phyloP scores from a whole-genome alignment of 2,329 filamentous ascomycete genomes.

The Podosphaera fusca region DNA sequence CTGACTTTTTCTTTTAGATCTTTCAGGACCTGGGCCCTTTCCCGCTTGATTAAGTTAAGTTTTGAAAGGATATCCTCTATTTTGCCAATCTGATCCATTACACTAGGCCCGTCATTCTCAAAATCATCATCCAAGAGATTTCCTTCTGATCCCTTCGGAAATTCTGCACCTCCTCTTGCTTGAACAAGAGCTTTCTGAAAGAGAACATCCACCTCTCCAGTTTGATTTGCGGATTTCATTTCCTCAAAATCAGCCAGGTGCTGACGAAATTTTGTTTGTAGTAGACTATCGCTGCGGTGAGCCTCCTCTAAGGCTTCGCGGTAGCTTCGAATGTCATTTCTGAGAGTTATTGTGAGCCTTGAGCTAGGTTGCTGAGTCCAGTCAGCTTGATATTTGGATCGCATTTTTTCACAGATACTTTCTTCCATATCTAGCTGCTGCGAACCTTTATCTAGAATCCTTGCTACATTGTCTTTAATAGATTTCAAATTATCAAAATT shows the following conservation, averaged over 20 bases:
- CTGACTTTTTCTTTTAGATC: slow-evolving; percentile 91
- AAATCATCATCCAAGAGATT: slow-evolving; percentile 86
- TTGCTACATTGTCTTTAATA: slow-evolving; percentile 54
- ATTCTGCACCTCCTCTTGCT: slow-evolving; percentile 33
- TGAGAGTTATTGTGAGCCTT: slow-evolving; percentile 64
- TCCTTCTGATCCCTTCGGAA: slow-evolving; percentile 36
- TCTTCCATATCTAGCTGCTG: slow-evolving; percentile 94
- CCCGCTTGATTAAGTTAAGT: slow-evolving; percentile 74
- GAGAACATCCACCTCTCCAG: slow-evolving; percentile 64
- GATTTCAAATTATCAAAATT: slow-evolving; percentile 60
- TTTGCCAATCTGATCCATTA: slow-evolving; percentile 68
- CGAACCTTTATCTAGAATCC: slow-evolving; percentile 51
- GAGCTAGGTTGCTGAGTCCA: slow-evolving; percentile 97
- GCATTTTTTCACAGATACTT: slow-evolving; percentile 96
- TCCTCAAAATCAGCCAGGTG: slow-evolving; percentile 81
- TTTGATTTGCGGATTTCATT: slow-evolving; percentile 75
- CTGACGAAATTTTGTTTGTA: slow-evolving; percentile 64
- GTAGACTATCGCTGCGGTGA: slow-evolving; percentile 59
- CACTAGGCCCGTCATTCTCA: slow-evolving; percentile 53
- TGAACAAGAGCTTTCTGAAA: slow-evolving; percentile 75
- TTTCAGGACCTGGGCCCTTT: slow-evolving; percentile 77
- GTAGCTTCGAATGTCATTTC: slow-evolving; percentile 72
- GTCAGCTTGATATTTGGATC: slow-evolving; percentile 82
- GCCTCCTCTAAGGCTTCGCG: slow-evolving; percentile 78
- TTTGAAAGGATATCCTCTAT: slow-evolving; percentile 85